Evolutionary conservation across 805 yeast species (phyloP).

Genomic region (Kodamaea kakaduensis): DNA sequence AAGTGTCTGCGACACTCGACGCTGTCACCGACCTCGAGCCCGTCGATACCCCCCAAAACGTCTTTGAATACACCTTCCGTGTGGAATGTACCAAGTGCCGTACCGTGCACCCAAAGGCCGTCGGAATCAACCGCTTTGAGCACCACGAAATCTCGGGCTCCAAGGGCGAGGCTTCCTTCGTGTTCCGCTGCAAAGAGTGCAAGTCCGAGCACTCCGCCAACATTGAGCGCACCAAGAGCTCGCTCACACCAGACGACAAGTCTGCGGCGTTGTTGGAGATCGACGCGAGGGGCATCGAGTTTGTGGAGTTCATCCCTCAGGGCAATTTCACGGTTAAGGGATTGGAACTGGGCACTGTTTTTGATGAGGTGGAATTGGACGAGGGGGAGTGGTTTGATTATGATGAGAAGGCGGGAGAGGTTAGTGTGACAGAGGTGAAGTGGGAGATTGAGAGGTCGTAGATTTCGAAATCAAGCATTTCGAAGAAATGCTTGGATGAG

Average conservation of each 20-base stretch:
- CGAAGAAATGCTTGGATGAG: neutral
- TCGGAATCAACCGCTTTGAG: slow-evolving; percentile 65
- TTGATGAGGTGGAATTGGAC: slow-evolving; percentile 62
- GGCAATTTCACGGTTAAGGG: slow-evolving; percentile 60
- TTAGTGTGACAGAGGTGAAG: slow-evolving; percentile 66
- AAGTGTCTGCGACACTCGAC: slow-evolving; percentile 44
- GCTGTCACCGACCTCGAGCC: slow-evolving; percentile 58
- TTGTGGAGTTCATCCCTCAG: slow-evolving; percentile 62
- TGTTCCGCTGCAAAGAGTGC: slow-evolving; percentile 72
- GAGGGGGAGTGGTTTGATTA: slow-evolving; percentile 95
- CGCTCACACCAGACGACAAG: slow-evolving; percentile 38
- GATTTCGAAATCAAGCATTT: neutral
- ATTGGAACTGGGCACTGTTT: slow-evolving; percentile 46
- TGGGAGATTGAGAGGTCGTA: slow-evolving; percentile 59
- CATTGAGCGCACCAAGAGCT: slow-evolving; percentile 29
- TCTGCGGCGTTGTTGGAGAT: slow-evolving; percentile 56
- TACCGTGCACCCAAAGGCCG: slow-evolving; percentile 67
- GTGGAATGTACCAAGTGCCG: slow-evolving; percentile 77
- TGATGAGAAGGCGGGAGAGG: slow-evolving; percentile 85
- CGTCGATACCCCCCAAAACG: slow-evolving; percentile 52
- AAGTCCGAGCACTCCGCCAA: slow-evolving; percentile 37
- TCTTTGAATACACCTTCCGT: slow-evolving; percentile 73
- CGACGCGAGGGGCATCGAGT: slow-evolving; percentile 83
- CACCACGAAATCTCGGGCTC: slow-evolving; percentile 62
- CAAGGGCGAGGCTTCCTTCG: slow-evolving; percentile 80